Evolutionary conservation across 495 filamentous ascomycete species (phyloP), one percentile per base, ranked within the genome.

Genomic region (Trichoderma orchidacearum): DNA sequence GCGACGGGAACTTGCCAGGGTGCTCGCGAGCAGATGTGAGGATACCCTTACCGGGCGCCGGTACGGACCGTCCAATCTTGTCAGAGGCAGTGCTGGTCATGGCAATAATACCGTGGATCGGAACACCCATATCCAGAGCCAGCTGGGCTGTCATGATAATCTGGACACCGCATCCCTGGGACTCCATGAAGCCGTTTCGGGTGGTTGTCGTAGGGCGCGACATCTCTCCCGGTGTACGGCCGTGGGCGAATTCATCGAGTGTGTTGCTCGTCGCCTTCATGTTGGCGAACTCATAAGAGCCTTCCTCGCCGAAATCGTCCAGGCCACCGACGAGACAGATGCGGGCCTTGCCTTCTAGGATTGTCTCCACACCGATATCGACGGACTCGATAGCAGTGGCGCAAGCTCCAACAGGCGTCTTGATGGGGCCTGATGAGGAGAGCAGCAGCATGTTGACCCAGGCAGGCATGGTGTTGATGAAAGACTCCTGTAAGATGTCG

Each of bases 231-330:
- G 93, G 94, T 31, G 93, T 96, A 60, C 93, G 87, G 31, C 93
- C 93, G 62, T 96, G 92, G 6, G 87, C 90, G 63, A 97, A 87
- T 65, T 97, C 93, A 59, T 96, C 90, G 54, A 95, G 85, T 25
- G 91, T 89, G 62, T 96, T 99, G 78, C 88, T 95, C 41, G 93
- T 99, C 30, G 93, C 93, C 72, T 95, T 94, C 93, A 99, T 99
- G 74, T 99, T 99, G 77, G 93, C 93, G 66, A 99, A 99, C 70
- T 99, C 93, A 62, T 96, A 97, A 4, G 93, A 96, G 53, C 94
- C 93, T 74, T 99, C 93, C 72, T 99, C 93, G 61, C 94, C 90
- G 79, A 99, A 97, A 72, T 99, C 93, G 74, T 99, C 93, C 67
- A 96, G 96, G 54, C 93, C 93, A 80, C 93, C 93, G 54, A 99